Evolutionary conservation across 352 stramenopile species (phyloP), one percentile per base, ranked within the genome.

Genomic region (Phytophthora sp.): DNA sequence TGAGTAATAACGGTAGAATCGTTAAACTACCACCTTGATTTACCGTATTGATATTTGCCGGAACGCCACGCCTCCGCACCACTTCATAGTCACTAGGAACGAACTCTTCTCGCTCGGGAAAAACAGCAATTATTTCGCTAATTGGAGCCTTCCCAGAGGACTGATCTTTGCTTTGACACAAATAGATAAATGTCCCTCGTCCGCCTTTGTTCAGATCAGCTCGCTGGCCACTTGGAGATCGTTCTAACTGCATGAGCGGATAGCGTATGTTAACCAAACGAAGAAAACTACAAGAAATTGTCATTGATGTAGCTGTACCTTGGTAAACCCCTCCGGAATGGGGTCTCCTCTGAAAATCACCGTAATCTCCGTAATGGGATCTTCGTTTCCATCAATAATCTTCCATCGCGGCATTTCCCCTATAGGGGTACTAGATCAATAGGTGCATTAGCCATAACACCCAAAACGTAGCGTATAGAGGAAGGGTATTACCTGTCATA

Each of bases 201-300:
- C 80, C 81, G 1, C 88, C 84, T 67, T 90, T 92, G 70, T 90
- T 94, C 6, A 96, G 57, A 65, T 96, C 88, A 4, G 88, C 86
- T 16, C 86, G 82, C 20, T 90, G 75, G 0, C 88, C 88, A 53
- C 70, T 90, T 20, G 84, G 78, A 16, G 88, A 91, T 46, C 83
- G 77, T 42, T 93, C 86, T 53, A 95, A 73, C 87, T 95, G 30
- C 38, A 26, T 15, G 24, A 39, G 33, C n/a, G 21, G 2, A 47
- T 12, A 35, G 18, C 24, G 15, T 38, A 21, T 39, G 13, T 24
- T 54, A 62, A 8, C 29, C 8, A 27, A 21, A 39, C 20, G 8
- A 16, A 24, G 4, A 11, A 26, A 1, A 29, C 9, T 49, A 46
- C 7, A 27, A 53, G 3, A 36, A 9, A 52, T 7, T 44, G 6